Percentiles rank a stretch among this genome's conserved stretches.
Evolutionary conservation across 2,329 filamentous ascomycete genomes (phyloP).

Genomic region (Cercospora beticola): DNA sequence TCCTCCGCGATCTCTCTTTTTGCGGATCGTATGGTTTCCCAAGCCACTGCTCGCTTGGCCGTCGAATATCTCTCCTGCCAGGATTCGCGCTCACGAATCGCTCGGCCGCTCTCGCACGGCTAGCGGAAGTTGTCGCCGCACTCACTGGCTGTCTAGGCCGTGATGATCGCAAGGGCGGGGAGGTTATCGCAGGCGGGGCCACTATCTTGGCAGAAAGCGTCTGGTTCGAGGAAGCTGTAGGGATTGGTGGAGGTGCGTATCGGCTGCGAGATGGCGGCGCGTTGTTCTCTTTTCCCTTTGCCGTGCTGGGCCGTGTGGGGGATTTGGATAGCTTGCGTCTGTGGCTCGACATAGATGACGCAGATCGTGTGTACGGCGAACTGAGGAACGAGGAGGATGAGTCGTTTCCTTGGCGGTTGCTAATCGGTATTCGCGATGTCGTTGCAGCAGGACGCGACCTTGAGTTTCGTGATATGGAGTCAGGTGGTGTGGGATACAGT

Average conservation of each 20-base stretch:
- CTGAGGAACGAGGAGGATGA: constrained; percentile 36
- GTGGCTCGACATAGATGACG: constrained; percentile 32
- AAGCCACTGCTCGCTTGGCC: constrained; percentile 56
- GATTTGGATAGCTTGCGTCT: constrained; percentile 33
- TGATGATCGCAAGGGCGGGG: constrained; percentile 77
- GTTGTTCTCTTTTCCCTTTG: constrained; percentile 32
- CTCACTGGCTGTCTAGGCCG: constrained; percentile 78
- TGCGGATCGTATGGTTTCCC: constrained; percentile 83
- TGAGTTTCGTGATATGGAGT: constrained; percentile 20
- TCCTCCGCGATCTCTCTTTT: constrained; percentile 40
- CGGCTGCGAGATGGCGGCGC: constrained; percentile 32
- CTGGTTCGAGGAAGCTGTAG: constrained; percentile 31
- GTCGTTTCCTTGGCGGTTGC: constrained; percentile 29
- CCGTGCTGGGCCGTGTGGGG: constrained; percentile 28
- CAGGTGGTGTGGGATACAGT: constrained; percentile 31
- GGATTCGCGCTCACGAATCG: constrained; percentile 50
- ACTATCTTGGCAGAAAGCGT: constrained; percentile 70
- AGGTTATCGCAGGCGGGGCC: constrained; percentile 67
- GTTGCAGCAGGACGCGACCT: constrained; percentile 4
- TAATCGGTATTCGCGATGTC: constrained; percentile 37
- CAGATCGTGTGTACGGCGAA: constrained; percentile 30
- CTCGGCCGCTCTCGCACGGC: constrained; percentile 64
- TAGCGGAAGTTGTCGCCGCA: constrained; percentile 68
- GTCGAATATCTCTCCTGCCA: constrained; percentile 39
- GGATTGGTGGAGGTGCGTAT: constrained; percentile 37